These are phyloP conservation scores for Colletotrichum eremochloae DNA, from an alignment of 2,329 filamentous ascomycete genomes.

Conservation along the genomic window DNA sequence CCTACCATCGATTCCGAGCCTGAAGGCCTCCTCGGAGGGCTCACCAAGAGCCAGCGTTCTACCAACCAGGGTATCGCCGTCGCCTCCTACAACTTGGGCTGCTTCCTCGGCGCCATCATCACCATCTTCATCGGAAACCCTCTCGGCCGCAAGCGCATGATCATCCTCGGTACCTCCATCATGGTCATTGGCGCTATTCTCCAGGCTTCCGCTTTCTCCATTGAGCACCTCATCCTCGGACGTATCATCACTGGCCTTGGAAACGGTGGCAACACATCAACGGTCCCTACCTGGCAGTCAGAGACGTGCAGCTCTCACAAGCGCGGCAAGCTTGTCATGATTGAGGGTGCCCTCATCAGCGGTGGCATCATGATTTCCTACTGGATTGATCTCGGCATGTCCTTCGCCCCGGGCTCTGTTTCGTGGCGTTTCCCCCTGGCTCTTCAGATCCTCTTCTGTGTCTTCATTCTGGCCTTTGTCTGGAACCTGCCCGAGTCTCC, in stretches of 20 bases:
- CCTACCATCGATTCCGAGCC: slow-evolving; percentile 49
- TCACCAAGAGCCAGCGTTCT: slow-evolving; percentile 58
- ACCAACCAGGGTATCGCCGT: slow-evolving; percentile 68
- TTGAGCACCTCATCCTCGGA: slow-evolving; percentile 70
- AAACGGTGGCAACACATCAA: slow-evolving; percentile 57
- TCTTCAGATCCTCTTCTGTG: slow-evolving; percentile 69
- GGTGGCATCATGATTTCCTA: slow-evolving; percentile 70
- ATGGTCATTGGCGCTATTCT: slow-evolving; percentile 61
- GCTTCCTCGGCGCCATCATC: slow-evolving; percentile 64
- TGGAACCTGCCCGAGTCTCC: slow-evolving; percentile 68
- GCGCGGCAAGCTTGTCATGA: slow-evolving; percentile 72
- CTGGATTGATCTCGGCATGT: slow-evolving; percentile 72
- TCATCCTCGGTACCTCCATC: slow-evolving; percentile 57
- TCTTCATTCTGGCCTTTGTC: slow-evolving; percentile 68
- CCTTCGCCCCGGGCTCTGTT: slow-evolving; percentile 63
- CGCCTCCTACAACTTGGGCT: slow-evolving; percentile 71
- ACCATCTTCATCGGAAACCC: slow-evolving; percentile 49
- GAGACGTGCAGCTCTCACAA: slow-evolving; percentile 70
- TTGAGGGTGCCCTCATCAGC: slow-evolving; percentile 70
- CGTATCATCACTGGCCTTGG: slow-evolving; percentile 58
- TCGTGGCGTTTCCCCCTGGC: slow-evolving; percentile 73
- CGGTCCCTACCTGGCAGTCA: slow-evolving; percentile 72
- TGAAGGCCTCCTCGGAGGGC: slow-evolving; percentile 44
- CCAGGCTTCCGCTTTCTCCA: slow-evolving; percentile 58
- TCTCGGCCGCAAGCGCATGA: slow-evolving; percentile 58